Evolutionary conservation across 2,329 filamentous ascomycete genomes (phyloP), one percentile per base, ranked within the genome.

Genomic region (Microascus cirrosus): DNA sequence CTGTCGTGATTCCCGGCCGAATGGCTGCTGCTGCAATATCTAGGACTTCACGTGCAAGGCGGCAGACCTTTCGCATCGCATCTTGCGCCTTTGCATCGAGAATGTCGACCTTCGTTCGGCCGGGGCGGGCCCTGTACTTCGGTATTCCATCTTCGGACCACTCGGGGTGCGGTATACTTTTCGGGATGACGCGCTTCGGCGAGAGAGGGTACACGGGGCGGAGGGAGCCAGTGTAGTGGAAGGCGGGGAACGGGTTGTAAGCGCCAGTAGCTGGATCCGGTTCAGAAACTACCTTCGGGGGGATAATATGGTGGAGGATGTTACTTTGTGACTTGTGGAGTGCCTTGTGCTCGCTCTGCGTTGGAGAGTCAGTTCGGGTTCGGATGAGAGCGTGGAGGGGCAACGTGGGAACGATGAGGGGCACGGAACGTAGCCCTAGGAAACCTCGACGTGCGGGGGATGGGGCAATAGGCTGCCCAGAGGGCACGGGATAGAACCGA

Each of bases 201-300:
- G 90, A 93, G 20, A 96, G 79, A 22, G 89, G 90, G 68, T 95
- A 99, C 61, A 95, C 87, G 56, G 94, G 92, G 68, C 94, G 83
- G 59, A 97, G 74, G 5, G 83, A 67, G 59, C 94, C 94, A 59
- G 91, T 88, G 74, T 85, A 99, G 45, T 83, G 77, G 73, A 88
- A 99, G 60, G 84, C 85, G 32, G 94, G 94, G 73, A 94, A 99
- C 0, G 94, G 94, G 71, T 99, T 95, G 79, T 84, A 95, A 67
- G 84, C 81, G 64, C 90, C 90, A 75, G 89, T 93, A 73, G 84
- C 90, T 93, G 88, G 84, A 83, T 90, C 85, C 77, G 87, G 88
- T 86, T 91, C 82, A 93, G 87, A 92, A 74, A 93, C 82, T 76
- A 89, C 84, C 77, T 87, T 91, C 60, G 90, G 88, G 70, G 85